Evolutionary conservation across 169 alveolate genomes (phyloP).

Genomic region (Plasmodium berghei): DNA sequence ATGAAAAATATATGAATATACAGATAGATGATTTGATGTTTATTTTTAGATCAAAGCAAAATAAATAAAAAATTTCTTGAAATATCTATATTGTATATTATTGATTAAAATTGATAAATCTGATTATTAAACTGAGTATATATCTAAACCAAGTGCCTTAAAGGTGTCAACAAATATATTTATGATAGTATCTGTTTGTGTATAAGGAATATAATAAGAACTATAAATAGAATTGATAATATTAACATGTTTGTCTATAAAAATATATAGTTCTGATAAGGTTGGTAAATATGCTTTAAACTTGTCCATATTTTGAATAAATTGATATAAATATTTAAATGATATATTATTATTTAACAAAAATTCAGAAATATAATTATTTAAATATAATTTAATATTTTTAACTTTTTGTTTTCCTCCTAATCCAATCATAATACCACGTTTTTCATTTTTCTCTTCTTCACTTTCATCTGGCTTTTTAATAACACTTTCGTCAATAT

Average conservation of each 20-base stretch:
- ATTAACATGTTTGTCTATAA: conserved; percentile 37
- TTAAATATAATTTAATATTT: conserved; percentile 26
- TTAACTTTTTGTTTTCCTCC: background rate
- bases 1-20: no score
- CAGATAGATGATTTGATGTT: no score
- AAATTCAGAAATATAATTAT: conserved; percentile 21
- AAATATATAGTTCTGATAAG: conserved; percentile 39
- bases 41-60: no score
- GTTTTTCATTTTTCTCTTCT: no score
- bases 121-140: conserved; percentile 3
- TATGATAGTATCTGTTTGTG: conserved; percentile 15
- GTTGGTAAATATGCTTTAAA: conserved; percentile 56
- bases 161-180: conserved; percentile 7
- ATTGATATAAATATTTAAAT: conserved; percentile 15
- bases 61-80: no score
- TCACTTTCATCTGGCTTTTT: no score
- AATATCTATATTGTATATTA: no score
- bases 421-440: no score
- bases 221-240: conserved; percentile 18
- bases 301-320: conserved; percentile 27
- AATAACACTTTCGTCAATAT: no score
- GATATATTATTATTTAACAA: conserved; percentile 32
- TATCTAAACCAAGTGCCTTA: conserved; percentile 17
- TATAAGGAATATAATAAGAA: conserved; percentile 1
- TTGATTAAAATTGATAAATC: no score